A percentile compares a stretch with the other conserved stretches of the same genome.
These are phyloP conservation scores for Schizothecium vesticola DNA, from an alignment of 495 filamentous ascomycete species.

Conservation along the genomic window DNA sequence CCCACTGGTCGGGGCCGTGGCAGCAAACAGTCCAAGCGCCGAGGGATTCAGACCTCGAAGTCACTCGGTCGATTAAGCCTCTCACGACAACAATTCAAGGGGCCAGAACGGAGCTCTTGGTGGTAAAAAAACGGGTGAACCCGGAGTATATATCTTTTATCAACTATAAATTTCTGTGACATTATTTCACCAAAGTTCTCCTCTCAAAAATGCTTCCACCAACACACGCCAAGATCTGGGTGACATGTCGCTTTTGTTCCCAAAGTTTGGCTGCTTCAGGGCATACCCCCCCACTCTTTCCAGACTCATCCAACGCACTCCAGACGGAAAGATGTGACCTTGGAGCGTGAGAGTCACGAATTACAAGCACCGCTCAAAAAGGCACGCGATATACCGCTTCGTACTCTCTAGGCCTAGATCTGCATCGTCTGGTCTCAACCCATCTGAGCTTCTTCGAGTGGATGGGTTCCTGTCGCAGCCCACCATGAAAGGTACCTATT, in stretches of 20 bases:
- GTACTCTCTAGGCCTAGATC: neutral
- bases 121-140: neutral
- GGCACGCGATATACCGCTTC: neutral
- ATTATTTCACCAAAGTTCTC: neutral
- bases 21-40: neutral
- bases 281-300: neutral
- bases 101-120: neutral
- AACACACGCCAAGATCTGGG: neutral
- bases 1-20: neutral
- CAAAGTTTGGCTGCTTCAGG: neutral
- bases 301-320: neutral
- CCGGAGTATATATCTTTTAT: no score
- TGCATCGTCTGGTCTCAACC: neutral
- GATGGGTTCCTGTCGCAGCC: neutral
- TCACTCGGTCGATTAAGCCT: neutral
- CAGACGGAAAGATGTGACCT: neutral
- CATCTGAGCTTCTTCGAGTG: no score
- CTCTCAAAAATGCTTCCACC: neutral
- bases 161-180: neutral
- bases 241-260: neutral
- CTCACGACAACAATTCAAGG: neutral
- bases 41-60: neutral
- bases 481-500: constrained; percentile 26
- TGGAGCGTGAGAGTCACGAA: neutral
- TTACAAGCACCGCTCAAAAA: neutral